Evolutionary conservation across 352 stramenopile species (phyloP), one percentile per base, ranked within the genome.

Genomic region (Phytopythium oedochilum): DNA sequence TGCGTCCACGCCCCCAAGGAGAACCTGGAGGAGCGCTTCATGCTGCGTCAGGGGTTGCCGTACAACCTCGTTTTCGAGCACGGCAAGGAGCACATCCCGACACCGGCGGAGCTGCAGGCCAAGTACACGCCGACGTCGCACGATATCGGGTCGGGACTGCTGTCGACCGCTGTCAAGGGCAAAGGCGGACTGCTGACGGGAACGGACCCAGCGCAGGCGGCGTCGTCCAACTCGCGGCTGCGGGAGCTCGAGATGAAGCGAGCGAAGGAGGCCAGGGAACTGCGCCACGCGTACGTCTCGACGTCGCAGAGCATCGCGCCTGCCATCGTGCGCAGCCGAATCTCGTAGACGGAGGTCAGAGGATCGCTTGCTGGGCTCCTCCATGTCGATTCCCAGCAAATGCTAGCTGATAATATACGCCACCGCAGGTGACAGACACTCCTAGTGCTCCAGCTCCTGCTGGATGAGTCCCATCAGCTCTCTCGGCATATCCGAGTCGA

Each of bases 21-120:
- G 20, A 82, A 86, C 46, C 53, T 75, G 2, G 58, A 69, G 5
- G 71, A 86, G 52, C 59, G 76, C 14, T 75, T 73, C 14, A 65
- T 87, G 63, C 22, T 86, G 5, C 75, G 73, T 0, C 65, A 71
- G 39, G 82, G 82, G 18, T 55, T 92, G 2, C 72, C 79, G 5
- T 92, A 92, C 55, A 79, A 79, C 25, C 61, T 92, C 49, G 59
- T 92, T 10, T 92, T 92, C 31, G 78, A 88, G 40, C 82, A 92
- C 29, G 82, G 82, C 18, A 45, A 61, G 50, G 29, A 72, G 6
- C 78, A 86, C 36, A 61, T 75, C 8, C 66, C 64, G 22, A 86
- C 66, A 6, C 9, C 50, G 4, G 56, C 60, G 0, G 77, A 89
- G 57, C 70, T 88, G 40, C 29, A 57, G 15, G 42, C 45, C 22